Conservation (phyloP, 768 basidiomycete genomes). For the Collybia sordida region DNA sequence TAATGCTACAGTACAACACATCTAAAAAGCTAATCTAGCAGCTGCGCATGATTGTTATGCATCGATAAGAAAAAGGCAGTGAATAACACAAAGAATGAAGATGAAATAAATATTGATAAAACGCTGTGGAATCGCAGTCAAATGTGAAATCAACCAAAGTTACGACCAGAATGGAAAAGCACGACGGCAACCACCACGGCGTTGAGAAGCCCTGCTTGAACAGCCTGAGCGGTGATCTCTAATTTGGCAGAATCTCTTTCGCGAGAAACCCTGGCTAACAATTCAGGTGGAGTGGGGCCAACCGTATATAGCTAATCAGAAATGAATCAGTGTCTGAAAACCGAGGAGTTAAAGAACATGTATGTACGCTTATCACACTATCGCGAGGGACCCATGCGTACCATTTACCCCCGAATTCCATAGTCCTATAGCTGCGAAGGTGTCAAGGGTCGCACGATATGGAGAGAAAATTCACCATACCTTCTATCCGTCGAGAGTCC, state of each 20-base stretch:
- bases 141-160: slow-evolving; percentile 34
- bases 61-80: neutral
- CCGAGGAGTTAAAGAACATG: neutral
- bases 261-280: slow-evolving; percentile 37
- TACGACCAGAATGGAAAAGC: slow-evolving; percentile 44
- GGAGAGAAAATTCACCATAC: slow-evolving; percentile 23
- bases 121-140: neutral
- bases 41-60: no score
- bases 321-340: neutral
- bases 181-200: slow-evolving; percentile 41
- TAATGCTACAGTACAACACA: no score
- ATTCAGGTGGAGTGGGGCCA: slow-evolving; percentile 21
- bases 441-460: neutral
- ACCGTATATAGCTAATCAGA: slow-evolving; percentile 33
- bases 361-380: slow-evolving; percentile 32
- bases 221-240: slow-evolving; percentile 45
- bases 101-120: neutral
- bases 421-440: slow-evolving; percentile 28
- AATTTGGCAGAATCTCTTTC: slow-evolving; percentile 32
- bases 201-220: slow-evolving; percentile 46
- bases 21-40: no score
- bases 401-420: slow-evolving; percentile 31
- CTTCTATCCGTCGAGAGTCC: slow-evolving; percentile 36
- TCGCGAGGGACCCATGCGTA: slow-evolving; percentile 40
- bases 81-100: neutral